Conservation (phyloP, 2,329 filamentous ascomycete species). For the Diaporthe helianthi region DNA sequence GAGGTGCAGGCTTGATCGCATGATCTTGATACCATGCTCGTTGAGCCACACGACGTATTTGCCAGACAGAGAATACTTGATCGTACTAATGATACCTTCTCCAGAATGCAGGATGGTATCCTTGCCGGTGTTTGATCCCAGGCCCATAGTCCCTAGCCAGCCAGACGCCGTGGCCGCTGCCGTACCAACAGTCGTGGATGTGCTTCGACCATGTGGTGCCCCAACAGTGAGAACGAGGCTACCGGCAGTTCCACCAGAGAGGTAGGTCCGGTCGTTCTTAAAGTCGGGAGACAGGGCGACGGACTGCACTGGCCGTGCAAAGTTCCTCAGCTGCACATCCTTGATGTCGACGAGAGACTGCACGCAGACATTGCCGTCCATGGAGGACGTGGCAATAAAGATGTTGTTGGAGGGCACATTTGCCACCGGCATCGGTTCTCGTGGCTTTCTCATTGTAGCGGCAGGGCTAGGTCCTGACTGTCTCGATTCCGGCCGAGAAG, state of each 20-base stretch:
- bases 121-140: conserved; percentile 79
- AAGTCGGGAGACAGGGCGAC: conserved; percentile 96
- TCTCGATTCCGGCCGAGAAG: conserved; percentile 44
- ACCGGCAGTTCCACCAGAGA: conserved; percentile 89
- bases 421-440: conserved; percentile 65
- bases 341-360: conserved; percentile 86
- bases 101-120: conserved; percentile 90
- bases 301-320: conserved; percentile 88
- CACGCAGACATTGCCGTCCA: conserved; percentile 95
- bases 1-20: conserved; percentile 86
- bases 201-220: conserved; percentile 79
- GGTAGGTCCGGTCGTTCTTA: conserved; percentile 84
- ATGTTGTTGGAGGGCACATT: conserved; percentile 88
- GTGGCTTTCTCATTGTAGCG: conserved; percentile 58
- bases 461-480: conserved; percentile 50
- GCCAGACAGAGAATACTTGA: conserved; percentile 93
- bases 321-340: conserved; percentile 91
- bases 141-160: conserved; percentile 88
- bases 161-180: conserved; percentile 83
- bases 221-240: conserved; percentile 86
- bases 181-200: conserved; percentile 85
- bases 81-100: conserved; percentile 87
- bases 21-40: conserved; percentile 96
- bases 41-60: conserved; percentile 96
- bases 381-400: conserved; percentile 90